Base-by-base conservation (phyloP, 495 filamentous ascomycete species). In the Haplographium delicatum region DNA sequence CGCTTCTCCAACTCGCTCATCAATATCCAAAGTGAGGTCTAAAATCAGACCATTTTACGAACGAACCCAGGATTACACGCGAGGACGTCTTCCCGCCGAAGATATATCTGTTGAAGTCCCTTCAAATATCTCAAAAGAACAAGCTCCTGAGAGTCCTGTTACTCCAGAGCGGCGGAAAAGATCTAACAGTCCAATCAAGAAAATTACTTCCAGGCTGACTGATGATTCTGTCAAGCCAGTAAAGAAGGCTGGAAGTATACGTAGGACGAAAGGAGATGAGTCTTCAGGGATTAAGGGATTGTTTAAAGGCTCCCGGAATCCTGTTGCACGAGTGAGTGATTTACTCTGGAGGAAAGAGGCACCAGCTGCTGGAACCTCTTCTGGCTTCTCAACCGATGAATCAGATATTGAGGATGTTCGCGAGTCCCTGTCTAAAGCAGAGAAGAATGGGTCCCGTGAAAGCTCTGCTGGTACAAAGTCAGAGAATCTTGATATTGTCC, bases 301-400 rank as follows among this genome's bases (percentile, higher is more conserved):
- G 13, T 68, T 82, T 51, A 82, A 81, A 62, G 72, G 65, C 70
- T 15, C 73, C 77, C n/a, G 75, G 71, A 77, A 72, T 51, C 77
- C 81, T 53, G 77, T 82, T 1, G 71, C 73, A 0, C 75, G 72
- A 60, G 74, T 82, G 45, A 76, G 79, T 20, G 76, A 80, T 50
- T 62, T 75, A 27, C 68, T 83, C 5, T 66, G 69, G 67, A 60
- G 68, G 49, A 80, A 77, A 50, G 80, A 81, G 19, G 64, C 65
- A 8, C 69, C 64, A 23, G 31, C 66, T 42, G 31, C 26, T 13
- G 54, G 54, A 4, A n/a, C 40, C 16, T 53, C 55, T 5, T 56
- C 59, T 5, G 56, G 59, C 7, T 73, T 71, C 2, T 72, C 73
- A 16, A 66, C 69, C 6, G 72, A 70, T 8, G 72, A 73, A 38